Percentiles rank a stretch among this genome's conserved stretches.
Evolutionary conservation across 2,329 filamentous ascomycete genomes (phyloP).

Genomic region (Pyrenophora seminiperda): DNA sequence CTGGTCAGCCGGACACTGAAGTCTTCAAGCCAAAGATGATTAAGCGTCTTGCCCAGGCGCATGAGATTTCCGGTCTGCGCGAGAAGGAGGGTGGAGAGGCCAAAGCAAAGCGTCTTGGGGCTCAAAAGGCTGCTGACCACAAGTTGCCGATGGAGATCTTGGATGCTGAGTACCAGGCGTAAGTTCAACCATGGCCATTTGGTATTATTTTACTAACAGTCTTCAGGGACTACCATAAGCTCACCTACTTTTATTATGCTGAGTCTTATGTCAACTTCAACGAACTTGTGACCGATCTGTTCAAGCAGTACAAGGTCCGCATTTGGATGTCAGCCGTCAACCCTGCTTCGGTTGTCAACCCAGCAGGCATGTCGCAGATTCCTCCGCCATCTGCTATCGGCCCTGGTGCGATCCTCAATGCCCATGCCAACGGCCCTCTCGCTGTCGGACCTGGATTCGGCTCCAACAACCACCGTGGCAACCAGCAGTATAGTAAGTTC

Average conservation of each 20-base stretch:
- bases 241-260: conserved; percentile 99
- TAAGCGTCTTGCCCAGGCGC: conserved; percentile 87
- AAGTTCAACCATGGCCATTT: conserved; percentile 51
- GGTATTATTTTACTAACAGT: conserved; percentile 30
- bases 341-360: conserved; percentile 77
- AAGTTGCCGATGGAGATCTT: conserved; percentile 97
- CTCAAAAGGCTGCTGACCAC: conserved; percentile 95
- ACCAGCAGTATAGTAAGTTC: conserved; percentile 37
- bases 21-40: conserved; percentile 90
- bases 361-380: conserved; percentile 40
- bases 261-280: conserved; percentile 99
- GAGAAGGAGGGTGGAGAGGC: conserved; percentile 98
- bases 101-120: conserved; percentile 94
- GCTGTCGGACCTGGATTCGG: conserved; percentile 44
- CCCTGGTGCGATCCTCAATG: conserved; percentile 44
- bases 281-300: conserved; percentile 91
- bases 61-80: conserved; percentile 85
- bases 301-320: conserved; percentile 98
- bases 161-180: conserved; percentile 98
- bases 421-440: conserved; percentile 26
- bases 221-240: conserved; percentile 92
- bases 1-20: conserved; percentile 58
- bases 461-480: conserved; percentile 28
- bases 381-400: conserved; percentile 47
- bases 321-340: conserved; percentile 99